Evolutionary conservation across 805 yeast species (phyloP).

Genomic region (Yarrowia yakushimensis): DNA sequence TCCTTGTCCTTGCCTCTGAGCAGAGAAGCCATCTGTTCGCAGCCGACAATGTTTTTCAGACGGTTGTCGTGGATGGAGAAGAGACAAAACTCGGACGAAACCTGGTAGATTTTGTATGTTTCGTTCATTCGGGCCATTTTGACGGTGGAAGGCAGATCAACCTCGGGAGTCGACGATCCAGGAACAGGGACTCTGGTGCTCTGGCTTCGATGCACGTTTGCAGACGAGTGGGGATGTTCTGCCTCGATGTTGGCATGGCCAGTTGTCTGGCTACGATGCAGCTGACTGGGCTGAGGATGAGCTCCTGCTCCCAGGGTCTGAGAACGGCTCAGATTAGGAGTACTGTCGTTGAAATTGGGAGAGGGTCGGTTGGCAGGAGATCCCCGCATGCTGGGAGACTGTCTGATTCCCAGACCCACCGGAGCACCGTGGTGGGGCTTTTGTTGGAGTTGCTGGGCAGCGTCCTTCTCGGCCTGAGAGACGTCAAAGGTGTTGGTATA

Average conservation of each 20-base stretch:
- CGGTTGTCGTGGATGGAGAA: constrained; percentile 18
- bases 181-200: neutral
- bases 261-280: neutral
- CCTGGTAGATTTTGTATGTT: constrained; percentile 11
- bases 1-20: constrained; percentile 13
- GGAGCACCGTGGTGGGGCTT: neutral
- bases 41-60: constrained; percentile 18
- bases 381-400: neutral
- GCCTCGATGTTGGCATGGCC: neutral
- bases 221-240: neutral
- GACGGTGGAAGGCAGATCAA: constrained; percentile 4
- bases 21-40: constrained; percentile 2
- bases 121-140: neutral
- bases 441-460: neutral
- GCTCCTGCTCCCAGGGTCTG: neutral
- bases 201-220: neutral
- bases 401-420: neutral
- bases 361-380: neutral
- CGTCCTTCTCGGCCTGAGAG: neutral
- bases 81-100: neutral
- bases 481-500: constrained; percentile 22
- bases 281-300: neutral
- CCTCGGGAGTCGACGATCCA: neutral
- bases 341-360: neutral
- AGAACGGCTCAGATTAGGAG: neutral